Evolutionary conservation across 2,329 filamentous ascomycete species (phyloP).

Genomic region (Stagonosporopsis cucurbitacearum): DNA sequence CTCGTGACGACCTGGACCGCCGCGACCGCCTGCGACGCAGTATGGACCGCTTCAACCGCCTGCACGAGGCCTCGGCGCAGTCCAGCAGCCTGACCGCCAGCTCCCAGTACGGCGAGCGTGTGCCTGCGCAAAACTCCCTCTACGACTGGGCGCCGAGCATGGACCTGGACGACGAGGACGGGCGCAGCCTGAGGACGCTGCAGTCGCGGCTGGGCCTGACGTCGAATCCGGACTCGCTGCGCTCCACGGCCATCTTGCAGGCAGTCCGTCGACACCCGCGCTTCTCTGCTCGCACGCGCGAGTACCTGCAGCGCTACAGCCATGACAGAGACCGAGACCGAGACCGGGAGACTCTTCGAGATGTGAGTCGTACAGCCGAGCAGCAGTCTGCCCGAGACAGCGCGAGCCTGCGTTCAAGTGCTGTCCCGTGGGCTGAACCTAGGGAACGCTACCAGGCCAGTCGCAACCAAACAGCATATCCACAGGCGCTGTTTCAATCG

Average conservation of each 20-base stretch:
- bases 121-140: constrained; percentile 60
- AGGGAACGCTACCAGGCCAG: constrained; percentile 27
- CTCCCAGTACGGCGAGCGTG: constrained; percentile 59
- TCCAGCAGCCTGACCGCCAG: background rate
- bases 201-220: constrained; percentile 20
- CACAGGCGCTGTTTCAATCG: constrained; percentile 18
- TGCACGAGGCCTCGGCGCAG: constrained; percentile 37
- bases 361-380: background rate
- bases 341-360: constrained; percentile 32
- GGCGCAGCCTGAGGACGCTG: constrained; percentile 6
- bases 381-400: background rate
- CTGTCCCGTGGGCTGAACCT: constrained; percentile 39
- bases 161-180: constrained; percentile 5
- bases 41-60: constrained; percentile 50
- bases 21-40: constrained; percentile 53
- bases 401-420: constrained; percentile 18
- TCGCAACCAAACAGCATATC: constrained; percentile 27
- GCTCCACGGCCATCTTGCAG: constrained; percentile 52
- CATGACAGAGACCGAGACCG: constrained; percentile 50
- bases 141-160: constrained; percentile 65
- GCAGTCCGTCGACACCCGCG: constrained; percentile 49
- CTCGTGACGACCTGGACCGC: constrained; percentile 46
- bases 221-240: constrained; percentile 42
- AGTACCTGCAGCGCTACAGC: constrained; percentile 50
- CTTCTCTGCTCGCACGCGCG: constrained; percentile 47